phyloP scores from a whole-genome alignment of 345 rosid species.

The Salix caprea region DNA sequence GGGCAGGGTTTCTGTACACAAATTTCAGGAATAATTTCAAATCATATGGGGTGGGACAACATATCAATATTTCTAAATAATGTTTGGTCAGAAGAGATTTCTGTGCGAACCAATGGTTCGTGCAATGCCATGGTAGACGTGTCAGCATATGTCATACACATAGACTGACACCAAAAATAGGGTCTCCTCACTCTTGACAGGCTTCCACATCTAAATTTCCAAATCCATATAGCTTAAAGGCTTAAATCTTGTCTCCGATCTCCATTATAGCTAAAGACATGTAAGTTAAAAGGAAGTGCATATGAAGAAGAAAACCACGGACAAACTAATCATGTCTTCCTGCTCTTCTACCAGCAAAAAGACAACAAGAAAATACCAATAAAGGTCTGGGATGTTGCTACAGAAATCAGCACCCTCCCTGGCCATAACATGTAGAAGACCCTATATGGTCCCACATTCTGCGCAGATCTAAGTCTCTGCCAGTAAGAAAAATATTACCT shows the following conservation, averaged over 20 bases:
- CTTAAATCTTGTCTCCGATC: neutral
- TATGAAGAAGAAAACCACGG: neutral
- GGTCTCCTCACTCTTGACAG: neutral
- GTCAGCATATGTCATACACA: neutral
- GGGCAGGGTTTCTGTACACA: slow-evolving; percentile 65
- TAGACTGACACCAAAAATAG: neutral
- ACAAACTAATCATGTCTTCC: neutral
- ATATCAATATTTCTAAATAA: neutral
- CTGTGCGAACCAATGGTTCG: neutral
- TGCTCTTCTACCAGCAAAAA: neutral
- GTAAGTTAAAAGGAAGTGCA: neutral
- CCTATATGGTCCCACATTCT: neutral
- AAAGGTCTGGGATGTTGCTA: neutral
- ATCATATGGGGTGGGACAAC: neutral
- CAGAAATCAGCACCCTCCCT: neutral
- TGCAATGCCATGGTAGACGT: neutral
- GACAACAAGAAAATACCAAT: neutral
- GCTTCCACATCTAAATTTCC: neutral
- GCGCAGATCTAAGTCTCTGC: no score
- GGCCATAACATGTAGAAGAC: neutral
- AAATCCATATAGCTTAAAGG: neutral
- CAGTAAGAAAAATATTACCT: neutral
- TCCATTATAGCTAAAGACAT: neutral
- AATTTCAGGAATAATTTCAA: slow-evolving; percentile 13
- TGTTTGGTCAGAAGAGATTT: neutral